Base-by-base conservation (phyloP, 768 basidiomycete genomes). In the Calocybe gangraenosa region DNA sequence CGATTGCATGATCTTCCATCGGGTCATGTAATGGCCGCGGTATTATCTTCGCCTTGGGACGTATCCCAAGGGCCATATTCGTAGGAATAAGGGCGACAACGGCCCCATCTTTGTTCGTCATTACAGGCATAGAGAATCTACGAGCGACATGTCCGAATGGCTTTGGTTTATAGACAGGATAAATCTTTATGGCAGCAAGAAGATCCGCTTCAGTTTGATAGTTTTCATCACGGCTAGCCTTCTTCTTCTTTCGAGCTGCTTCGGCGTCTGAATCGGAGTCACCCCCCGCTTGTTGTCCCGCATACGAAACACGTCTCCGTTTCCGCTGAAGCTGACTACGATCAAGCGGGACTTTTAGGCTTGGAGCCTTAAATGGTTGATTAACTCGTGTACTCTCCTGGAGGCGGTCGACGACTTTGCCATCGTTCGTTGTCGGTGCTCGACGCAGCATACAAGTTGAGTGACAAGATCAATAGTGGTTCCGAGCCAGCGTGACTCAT, bases 1-100 rank as follows among this genome's bases (percentile, higher is more conserved):
- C 95, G 49, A 99, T 96, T 0, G 95, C 93, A 64, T 97, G 94
- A 56, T 98, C 93, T 40, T 88, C 82, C 89, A 99, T 94, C 1
- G 94, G 96, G 61, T 99, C 92, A 56, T 94, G 87, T n/a, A 97
- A 69, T 4, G 96, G 96, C 17, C 94, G 76, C 14, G 96, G 96
- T 39, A 87, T 77, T 47, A 96, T 66, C 54, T 79, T 87, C 0
- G 84, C 74, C 46, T 80, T 83, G 0, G 90, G 86, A 10, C 93
- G 81, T 43, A 89, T 83, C 20, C 96, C 96, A 3, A 99, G 80
- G 9, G 92, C 82, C 2, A 75, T 72, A 55, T 88, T 81, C 0
- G 88, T 80, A 3, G 78, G 67, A 3, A 75, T 51, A 8, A 80
- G 72, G 1, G 68, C 57, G 2, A 93, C 68, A 10, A 75, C 49